Percentiles rank a stretch among this genome's conserved stretches.
Evolutionary conservation across 1,284 basidiomycete genomes (phyloP).

Genomic region (Ceratobasidium sp.): DNA sequence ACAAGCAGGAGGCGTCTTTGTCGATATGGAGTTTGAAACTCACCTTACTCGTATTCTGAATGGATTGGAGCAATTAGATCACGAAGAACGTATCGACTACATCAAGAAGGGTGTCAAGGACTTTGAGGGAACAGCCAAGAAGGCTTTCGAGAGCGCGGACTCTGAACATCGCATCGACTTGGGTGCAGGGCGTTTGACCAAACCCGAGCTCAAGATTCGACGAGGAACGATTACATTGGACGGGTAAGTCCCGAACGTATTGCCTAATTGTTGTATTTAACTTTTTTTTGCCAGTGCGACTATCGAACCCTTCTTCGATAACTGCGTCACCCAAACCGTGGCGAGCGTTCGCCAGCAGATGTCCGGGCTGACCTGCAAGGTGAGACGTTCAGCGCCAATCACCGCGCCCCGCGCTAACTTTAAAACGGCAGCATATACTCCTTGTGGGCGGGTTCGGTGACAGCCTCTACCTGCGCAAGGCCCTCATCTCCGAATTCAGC

Average conservation of each 20-base stretch:
- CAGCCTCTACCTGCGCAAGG: conserved; percentile 11
- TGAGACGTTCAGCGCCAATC: not conserved
- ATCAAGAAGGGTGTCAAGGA: conserved; percentile 16
- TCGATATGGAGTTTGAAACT: conserved; percentile 33
- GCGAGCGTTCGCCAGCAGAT: conserved; percentile 30
- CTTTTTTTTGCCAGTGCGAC: conserved; percentile 2
- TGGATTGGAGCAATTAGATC: not conserved
- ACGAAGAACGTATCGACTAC: conserved; percentile 22
- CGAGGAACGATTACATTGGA: conserved; percentile 8
- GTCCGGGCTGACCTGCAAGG: conserved; percentile 12
- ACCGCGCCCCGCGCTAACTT: not conserved
- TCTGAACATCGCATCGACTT: conserved; percentile 14
- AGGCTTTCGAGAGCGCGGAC: not conserved
- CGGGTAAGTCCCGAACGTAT: not conserved
- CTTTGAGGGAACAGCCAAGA: conserved; percentile 15
- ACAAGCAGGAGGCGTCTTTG: conserved; percentile 37
- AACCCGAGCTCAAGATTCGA: not conserved
- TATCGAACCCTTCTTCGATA: conserved; percentile 28
- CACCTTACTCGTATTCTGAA: conserved; percentile 10
- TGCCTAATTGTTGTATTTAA: not conserved
- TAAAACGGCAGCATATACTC: not conserved
- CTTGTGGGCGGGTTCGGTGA: conserved; percentile 28
- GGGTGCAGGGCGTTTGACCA: not conserved
- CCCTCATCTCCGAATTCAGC: not conserved
- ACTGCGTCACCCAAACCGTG: conserved; percentile 20